Conservation (phyloP, 2,329 filamentous ascomycete species). For the Alternaria metachromatica region DNA sequence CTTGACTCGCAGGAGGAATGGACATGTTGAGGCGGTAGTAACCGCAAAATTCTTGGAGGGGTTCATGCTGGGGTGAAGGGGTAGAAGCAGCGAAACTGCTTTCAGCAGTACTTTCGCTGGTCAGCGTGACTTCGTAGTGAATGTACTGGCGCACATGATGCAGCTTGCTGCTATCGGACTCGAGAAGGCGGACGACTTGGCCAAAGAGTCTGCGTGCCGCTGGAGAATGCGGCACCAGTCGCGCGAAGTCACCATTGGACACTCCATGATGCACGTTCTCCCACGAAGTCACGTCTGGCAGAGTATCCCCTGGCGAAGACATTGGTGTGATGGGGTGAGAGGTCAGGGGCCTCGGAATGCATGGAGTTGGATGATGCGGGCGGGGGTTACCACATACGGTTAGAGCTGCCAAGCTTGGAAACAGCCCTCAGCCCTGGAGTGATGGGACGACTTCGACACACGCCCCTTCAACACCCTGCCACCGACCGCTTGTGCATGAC, state of each 20-base stretch:
- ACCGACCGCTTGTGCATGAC: background rate
- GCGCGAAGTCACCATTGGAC: background rate
- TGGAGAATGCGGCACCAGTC: background rate
- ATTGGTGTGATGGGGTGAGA: background rate
- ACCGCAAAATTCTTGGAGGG: slow-evolving; percentile 2
- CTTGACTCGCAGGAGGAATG: slow-evolving; percentile 1
- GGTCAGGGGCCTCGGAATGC: background rate
- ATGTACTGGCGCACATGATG: slow-evolving; percentile 6
- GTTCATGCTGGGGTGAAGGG: background rate
- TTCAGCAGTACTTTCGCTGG: background rate
- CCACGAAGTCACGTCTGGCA: background rate
- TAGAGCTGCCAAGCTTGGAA: background rate
- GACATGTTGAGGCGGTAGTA: slow-evolving; percentile 8
- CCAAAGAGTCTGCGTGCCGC: background rate
- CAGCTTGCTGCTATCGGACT: background rate
- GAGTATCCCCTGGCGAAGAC: background rate
- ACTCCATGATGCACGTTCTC: background rate
- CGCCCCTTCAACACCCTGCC: background rate
- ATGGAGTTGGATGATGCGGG: background rate
- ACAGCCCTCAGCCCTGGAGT: background rate
- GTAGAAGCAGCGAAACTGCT: background rate
- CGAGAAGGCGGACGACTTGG: background rate
- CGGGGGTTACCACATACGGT: background rate
- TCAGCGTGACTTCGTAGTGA: background rate
- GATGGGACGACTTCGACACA: background rate